Base-by-base conservation (phyloP, 1,284 basidiomycete genomes). In the Tilletiaria anomala region DNA sequence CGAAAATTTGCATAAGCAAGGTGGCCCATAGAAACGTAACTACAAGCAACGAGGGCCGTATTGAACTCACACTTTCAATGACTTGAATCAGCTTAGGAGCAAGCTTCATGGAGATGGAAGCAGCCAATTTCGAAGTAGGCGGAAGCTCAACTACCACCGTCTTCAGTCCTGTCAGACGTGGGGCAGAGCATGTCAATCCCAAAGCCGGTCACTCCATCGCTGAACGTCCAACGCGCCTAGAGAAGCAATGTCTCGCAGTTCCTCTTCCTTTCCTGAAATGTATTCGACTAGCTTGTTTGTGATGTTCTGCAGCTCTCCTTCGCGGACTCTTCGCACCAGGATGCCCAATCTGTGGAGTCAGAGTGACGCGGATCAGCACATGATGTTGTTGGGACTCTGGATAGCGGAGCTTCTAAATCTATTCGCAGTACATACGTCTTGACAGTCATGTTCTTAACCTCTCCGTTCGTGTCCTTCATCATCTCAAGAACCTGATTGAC, bases 391-490 rank as follows among this genome's bases (percentile, higher is more conserved):
- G 14, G 10, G 10, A 20, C 29, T 35, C 24, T 23, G 20, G 11
- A 44, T 17, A 20, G 31, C 16, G 19, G 32, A 3, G 6, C n/a
- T n/a, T n/a, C n/a, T n/a, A n/a, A n/a, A n/a, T n/a, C n/a, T n/a
- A n/a, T n/a, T n/a, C n/a, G n/a, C n/a, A n/a, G 6, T 5, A 45
- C 75, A 44, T 56, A 85, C 89, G 85, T 88, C 71, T 87, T 85
- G 12, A 93, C 89, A 2, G 87, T 86, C 63, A 88, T 82, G 66
- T 94, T 94, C 74, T 96, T 96, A 52, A 97, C 93, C 71, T 97
- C 91, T 12, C 85, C 86, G 58, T 93, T 94, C 69, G 80, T 80
- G 70, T 97, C 93, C 60, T 84, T 80, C 10, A 93, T 79, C 17
- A 91, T 75, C 17, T 77, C 73, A 17, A 94, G 73, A 1, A 93